Percentiles rank a stretch among this genome's conserved stretches.
phyloP scores from a whole-genome alignment of 2,329 filamentous ascomycete genomes.

The Alternaria arborescens region DNA sequence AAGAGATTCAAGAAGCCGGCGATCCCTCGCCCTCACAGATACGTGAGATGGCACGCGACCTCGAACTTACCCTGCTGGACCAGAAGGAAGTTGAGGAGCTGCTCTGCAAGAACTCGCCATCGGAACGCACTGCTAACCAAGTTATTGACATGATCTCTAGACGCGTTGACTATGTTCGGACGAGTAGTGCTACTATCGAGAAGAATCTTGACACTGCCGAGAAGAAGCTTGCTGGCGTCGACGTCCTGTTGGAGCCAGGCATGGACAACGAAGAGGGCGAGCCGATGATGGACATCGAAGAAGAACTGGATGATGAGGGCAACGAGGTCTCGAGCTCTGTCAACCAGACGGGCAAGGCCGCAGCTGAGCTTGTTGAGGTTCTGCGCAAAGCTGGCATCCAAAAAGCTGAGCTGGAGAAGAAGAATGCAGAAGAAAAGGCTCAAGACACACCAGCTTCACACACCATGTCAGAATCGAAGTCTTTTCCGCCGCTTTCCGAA shows the following conservation, averaged over 20 bases:
- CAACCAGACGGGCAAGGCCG: slow-evolving; percentile 68
- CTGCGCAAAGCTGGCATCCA: slow-evolving; percentile 78
- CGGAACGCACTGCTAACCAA: slow-evolving; percentile 65
- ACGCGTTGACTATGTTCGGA: slow-evolving; percentile 87
- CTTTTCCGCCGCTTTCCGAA: neutral
- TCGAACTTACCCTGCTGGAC: slow-evolving; percentile 71
- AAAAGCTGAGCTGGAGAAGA: slow-evolving; percentile 38
- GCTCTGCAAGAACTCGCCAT: slow-evolving; percentile 56
- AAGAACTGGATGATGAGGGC: slow-evolving; percentile 89
- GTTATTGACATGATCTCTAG: slow-evolving; percentile 74
- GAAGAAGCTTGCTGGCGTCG: slow-evolving; percentile 68
- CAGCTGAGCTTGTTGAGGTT: slow-evolving; percentile 73
- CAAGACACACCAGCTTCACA: neutral
- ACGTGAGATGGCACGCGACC: slow-evolving; percentile 62
- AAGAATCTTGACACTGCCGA: slow-evolving; percentile 76
- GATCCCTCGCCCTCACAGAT: slow-evolving; percentile 40
- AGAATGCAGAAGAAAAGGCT: slow-evolving; percentile 5
- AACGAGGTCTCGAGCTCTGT: slow-evolving; percentile 72
- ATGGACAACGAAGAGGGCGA: slow-evolving; percentile 72
- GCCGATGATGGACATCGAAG: slow-evolving; percentile 88
- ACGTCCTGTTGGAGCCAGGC: slow-evolving; percentile 67
- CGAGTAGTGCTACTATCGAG: slow-evolving; percentile 78
- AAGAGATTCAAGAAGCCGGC: slow-evolving; percentile 70
- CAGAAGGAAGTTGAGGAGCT: slow-evolving; percentile 67
- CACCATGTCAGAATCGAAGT: neutral